Conservation (phyloP, 371 early-diverging fungal genomes). For the Apophysomyces variabilis region DNA sequence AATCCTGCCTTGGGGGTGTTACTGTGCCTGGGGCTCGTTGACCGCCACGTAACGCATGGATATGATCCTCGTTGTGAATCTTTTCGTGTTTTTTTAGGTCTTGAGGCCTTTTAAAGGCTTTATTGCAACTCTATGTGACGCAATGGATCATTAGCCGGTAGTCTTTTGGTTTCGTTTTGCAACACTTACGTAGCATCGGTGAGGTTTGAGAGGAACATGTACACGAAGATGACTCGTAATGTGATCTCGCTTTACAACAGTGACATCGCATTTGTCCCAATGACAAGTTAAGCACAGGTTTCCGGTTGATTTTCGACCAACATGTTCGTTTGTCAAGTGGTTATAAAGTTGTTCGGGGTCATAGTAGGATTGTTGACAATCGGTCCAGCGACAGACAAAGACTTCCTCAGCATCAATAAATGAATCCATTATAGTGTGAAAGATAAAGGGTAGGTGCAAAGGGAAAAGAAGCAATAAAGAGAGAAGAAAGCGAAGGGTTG, state of each 20-base stretch:
- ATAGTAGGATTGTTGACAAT: constrained; percentile 56
- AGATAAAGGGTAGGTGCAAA: not conserved
- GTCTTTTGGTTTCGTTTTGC: not conserved
- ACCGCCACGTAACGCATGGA: constrained; percentile 13
- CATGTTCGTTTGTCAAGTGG: constrained; percentile 87
- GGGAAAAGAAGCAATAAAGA: not conserved
- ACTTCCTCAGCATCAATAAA: constrained; percentile 8
- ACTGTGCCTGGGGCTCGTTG: constrained; percentile 10
- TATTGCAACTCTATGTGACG: constrained; percentile 60
- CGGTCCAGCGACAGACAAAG: constrained; percentile 53
- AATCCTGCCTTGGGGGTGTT: constrained; percentile 22
- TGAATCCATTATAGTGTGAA: not conserved
- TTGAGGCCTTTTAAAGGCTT: constrained; percentile 89
- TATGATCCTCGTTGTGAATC: constrained; percentile 67
- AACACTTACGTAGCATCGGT: constrained; percentile 67
- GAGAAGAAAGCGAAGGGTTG: not conserved
- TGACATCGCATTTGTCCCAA: constrained; percentile 84
- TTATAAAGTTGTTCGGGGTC: constrained; percentile 83
- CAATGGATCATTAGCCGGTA: not conserved
- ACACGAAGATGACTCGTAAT: constrained; percentile 92
- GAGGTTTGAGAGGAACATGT: constrained; percentile 91
- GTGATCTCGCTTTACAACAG: constrained; percentile 89
- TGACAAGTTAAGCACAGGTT: constrained; percentile 88
- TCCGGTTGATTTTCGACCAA: constrained; percentile 88
- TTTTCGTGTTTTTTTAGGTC: constrained; percentile 90